Conservation (phyloP, 768 basidiomycete genomes). For the Pleurotus pulmonarius region DNA sequence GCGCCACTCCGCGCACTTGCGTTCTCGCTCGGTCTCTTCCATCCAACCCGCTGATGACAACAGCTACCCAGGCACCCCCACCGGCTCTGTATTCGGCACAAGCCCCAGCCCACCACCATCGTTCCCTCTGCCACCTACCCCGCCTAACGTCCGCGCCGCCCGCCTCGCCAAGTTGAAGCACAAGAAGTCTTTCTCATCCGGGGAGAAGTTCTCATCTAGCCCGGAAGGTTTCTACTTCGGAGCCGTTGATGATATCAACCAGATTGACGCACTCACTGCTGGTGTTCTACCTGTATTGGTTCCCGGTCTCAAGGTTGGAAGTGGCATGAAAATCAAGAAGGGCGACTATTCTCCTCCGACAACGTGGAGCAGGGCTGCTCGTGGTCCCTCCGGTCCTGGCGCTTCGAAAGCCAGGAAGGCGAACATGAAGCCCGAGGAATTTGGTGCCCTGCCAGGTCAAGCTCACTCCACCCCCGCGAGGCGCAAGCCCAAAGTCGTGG, state of each 20-base stretch:
- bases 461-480: constrained; percentile 61
- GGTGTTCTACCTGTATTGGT: constrained; percentile 65
- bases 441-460: constrained; percentile 28
- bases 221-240: constrained; percentile 48
- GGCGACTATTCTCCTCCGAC: constrained; percentile 32
- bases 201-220: constrained; percentile 15
- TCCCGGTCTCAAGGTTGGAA: constrained; percentile 58
- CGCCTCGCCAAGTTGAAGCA: constrained; percentile 53
- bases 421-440: constrained; percentile 34
- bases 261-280: constrained; percentile 70
- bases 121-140: constrained; percentile 72
- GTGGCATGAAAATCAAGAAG: constrained; percentile 51
- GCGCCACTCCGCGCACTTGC: constrained; percentile 46
- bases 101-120: constrained; percentile 57
- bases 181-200: constrained; percentile 62
- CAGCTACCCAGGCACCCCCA: constrained; percentile 33
- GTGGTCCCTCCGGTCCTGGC: constrained; percentile 36
- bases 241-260: constrained; percentile 51
- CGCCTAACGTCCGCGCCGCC: constrained; percentile 57
- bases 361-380: constrained; percentile 10
- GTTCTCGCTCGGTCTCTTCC: constrained; percentile 58
- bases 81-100: constrained; percentile 25
- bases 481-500: constrained; percentile 29
- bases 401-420: constrained; percentile 37
- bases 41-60: constrained; percentile 14